phyloP scores from a whole-genome alignment of 169 alveolate genomes.

The Sarcocystis neurona region DNA sequence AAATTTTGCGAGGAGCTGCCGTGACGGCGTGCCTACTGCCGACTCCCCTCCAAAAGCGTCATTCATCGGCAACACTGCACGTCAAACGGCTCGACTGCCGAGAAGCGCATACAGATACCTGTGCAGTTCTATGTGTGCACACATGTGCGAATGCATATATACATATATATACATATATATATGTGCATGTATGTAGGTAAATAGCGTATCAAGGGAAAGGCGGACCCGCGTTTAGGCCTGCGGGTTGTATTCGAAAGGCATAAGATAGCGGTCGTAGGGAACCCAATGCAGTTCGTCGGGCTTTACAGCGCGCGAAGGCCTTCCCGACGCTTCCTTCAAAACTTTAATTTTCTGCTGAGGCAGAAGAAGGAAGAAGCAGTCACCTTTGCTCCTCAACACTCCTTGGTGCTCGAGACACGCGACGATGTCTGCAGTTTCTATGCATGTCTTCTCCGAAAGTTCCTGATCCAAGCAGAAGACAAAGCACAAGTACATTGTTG shows the following conservation, averaged over 20 bases:
- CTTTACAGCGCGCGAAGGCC: conserved; percentile 77
- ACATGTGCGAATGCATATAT: not conserved
- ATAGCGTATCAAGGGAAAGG: not conserved
- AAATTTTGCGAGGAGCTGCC: too few species aligned
- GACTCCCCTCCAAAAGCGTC: too few species aligned
- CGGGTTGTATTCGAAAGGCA: conserved; percentile 75
- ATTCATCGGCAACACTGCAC: too few species aligned
- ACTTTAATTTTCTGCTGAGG: conserved; percentile 79
- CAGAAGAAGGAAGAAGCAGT: conserved; percentile 79
- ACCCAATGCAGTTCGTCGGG: conserved; percentile 86
- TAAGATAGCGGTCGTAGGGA: conserved; percentile 84
- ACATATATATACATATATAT: not conserved
- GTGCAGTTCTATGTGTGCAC: not conserved
- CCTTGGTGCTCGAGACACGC: conserved; percentile 86
- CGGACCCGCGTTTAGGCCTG: conserved; percentile 39
- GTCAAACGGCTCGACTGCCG: too few species aligned
- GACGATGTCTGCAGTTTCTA: conserved; percentile 86
- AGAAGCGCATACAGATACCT: too few species aligned
- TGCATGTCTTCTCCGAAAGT: conserved; percentile 82
- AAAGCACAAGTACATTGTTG: too few species aligned
- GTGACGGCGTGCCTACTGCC: too few species aligned
- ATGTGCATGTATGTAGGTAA: not conserved
- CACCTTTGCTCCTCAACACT: conserved; percentile 79
- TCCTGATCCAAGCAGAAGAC: conserved; percentile 53
- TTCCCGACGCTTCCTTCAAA: conserved; percentile 75